These are phyloP conservation scores for Phytopythium ostracodes DNA, from an alignment of 352 stramenopile genomes.

Conservation along the genomic window DNA sequence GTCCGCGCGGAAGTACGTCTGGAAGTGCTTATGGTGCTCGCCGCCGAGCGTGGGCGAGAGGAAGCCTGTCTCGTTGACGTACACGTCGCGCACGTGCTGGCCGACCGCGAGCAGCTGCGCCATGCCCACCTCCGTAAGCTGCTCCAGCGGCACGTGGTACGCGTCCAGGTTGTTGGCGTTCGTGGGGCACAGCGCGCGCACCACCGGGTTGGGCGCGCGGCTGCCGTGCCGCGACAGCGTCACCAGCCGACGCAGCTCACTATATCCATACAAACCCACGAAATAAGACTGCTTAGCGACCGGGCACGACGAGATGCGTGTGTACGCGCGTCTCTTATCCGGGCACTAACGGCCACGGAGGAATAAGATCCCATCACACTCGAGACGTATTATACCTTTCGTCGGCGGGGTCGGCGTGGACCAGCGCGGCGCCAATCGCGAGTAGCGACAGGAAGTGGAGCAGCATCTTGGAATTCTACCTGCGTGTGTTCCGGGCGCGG, in stretches of 20 bases:
- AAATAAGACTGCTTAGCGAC: not conserved
- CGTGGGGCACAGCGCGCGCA: constrained; percentile 50
- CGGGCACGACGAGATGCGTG: not conserved
- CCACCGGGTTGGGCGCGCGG: constrained; percentile 68
- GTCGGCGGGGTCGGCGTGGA: not conserved
- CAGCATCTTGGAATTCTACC: not conserved
- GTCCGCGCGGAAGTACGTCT: constrained; percentile 84
- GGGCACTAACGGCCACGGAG: no score
- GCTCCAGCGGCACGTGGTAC: constrained; percentile 78
- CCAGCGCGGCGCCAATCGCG: not conserved
- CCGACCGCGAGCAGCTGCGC: constrained; percentile 63
- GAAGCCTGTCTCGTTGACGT: constrained; percentile 49
- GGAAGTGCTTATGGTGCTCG: constrained; percentile 70
- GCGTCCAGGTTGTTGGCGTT: constrained; percentile 64
- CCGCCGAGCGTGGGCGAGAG: constrained; percentile 68
- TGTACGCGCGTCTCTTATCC: no score
- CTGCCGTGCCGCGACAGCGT: constrained; percentile 79
- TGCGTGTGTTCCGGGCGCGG: no score
- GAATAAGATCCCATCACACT: no score
- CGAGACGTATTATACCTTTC: constrained; percentile 3
- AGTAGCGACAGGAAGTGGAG: constrained; percentile 3
- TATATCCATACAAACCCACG: not conserved
- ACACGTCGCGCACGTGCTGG: constrained; percentile 63
- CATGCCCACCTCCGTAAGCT: constrained; percentile 84
- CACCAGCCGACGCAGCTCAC: constrained; percentile 68